Conservation (phyloP, 202 grass and related monocot species). For the Eragrostis tef region DNA sequence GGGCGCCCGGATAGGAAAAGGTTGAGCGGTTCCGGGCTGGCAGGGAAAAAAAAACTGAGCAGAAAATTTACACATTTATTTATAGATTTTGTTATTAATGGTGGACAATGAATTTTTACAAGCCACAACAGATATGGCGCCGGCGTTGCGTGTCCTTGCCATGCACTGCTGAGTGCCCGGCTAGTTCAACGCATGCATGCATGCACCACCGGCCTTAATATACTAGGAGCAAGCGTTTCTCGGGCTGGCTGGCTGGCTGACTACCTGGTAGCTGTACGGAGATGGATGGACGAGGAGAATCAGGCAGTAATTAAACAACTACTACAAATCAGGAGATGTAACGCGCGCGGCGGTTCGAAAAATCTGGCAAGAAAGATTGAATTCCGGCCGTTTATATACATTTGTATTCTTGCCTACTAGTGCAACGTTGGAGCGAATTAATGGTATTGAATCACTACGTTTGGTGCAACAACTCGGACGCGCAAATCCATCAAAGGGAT, state of each 20-base stretch:
- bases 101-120: neutral
- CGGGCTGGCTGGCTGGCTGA: neutral
- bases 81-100: no score
- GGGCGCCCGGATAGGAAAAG: neutral
- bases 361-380: conserved; percentile 18
- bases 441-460: neutral
- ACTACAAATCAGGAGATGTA: neutral
- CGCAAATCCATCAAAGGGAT: no score
- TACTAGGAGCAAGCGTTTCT: neutral
- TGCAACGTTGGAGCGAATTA: neutral
- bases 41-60: neutral
- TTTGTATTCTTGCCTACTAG: neutral
- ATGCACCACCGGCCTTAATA: no score
- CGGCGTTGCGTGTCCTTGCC: neutral
- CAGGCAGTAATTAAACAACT: neutral
- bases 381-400: neutral
- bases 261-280: neutral
- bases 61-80: neutral
- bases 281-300: neutral
- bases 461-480: neutral
- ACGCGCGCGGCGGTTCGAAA: neutral
- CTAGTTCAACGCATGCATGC: no score
- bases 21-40: neutral
- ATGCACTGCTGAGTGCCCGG: no score
- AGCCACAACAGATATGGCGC: neutral